phyloP scores from a whole-genome alignment of 345 rosid species.

The Rhodamnia argentea region DNA sequence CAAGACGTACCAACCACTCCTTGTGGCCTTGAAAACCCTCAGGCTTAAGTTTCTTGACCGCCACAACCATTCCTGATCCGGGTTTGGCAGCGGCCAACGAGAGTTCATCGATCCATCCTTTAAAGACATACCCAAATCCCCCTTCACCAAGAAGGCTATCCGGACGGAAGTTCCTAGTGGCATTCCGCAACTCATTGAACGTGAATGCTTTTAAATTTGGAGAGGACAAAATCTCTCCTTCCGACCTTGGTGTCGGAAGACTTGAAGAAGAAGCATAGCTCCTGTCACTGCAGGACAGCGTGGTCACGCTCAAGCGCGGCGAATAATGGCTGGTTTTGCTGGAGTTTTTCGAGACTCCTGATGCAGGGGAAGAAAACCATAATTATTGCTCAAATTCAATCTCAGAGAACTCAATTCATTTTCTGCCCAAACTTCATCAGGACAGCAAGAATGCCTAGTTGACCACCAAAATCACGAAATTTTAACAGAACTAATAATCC shows the following conservation, averaged over 20 bases:
- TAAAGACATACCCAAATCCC: slow-evolving; percentile 88
- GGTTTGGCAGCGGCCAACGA: slow-evolving; percentile 59
- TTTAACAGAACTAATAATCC: neutral
- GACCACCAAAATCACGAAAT: neutral
- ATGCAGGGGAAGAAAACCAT: neutral
- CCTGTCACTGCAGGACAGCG: slow-evolving; percentile 45
- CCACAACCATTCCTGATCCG: slow-evolving; percentile 89
- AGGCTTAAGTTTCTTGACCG: slow-evolving; percentile 89
- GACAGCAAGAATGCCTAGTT: neutral
- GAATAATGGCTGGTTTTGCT: slow-evolving; percentile 71
- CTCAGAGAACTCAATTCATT: neutral
- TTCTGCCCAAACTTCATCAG: neutral
- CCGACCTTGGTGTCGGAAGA: slow-evolving; percentile 75
- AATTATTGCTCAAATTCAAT: neutral
- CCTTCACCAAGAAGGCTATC: slow-evolving; percentile 96
- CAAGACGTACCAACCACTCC: slow-evolving; percentile 82
- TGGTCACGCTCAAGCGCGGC: slow-evolving; percentile 48
- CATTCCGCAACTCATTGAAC: slow-evolving; percentile 68
- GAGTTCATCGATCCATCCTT: slow-evolving; percentile 94
- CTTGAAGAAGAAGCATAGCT: slow-evolving; percentile 43
- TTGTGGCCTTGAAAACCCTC: slow-evolving; percentile 99
- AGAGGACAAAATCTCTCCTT: slow-evolving; percentile 88
- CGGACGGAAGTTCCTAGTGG: slow-evolving; percentile 85
- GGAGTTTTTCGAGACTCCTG: slow-evolving; percentile 50
- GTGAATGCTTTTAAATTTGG: slow-evolving; percentile 77